These are phyloP conservation scores for Fraxinus angustifolia DNA, from an alignment of 305 asterid species.

Conservation along the genomic window DNA sequence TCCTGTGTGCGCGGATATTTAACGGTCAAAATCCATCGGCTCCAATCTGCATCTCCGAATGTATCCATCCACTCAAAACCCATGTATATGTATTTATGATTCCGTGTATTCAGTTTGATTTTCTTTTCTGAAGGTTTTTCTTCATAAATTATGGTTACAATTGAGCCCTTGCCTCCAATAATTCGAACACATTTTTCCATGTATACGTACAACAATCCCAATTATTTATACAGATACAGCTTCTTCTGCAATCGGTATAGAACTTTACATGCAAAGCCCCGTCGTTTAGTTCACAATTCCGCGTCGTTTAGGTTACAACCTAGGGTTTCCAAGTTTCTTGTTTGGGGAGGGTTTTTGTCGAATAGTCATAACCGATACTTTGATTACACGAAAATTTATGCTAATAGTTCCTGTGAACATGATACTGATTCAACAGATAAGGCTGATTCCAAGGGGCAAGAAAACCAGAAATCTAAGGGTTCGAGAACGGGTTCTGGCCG, in stretches of 20 bases:
- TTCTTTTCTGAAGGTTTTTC: background rate
- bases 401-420: constrained; percentile 70
- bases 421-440: constrained; percentile 72
- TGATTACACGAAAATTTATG: constrained; percentile 45
- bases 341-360: constrained; percentile 24
- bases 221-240: constrained; percentile 33
- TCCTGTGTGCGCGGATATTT: constrained; percentile 15
- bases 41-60: constrained; percentile 36
- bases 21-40: constrained; percentile 35
- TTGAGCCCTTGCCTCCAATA: constrained; percentile 35
- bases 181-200: constrained; percentile 48
- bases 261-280: constrained; percentile 32
- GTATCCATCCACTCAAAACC: background rate
- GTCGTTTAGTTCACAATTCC: constrained; percentile 28
- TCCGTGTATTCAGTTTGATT: constrained; percentile 1
- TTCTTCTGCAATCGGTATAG: constrained; percentile 44
- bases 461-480: constrained; percentile 41
- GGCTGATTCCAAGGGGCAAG: constrained; percentile 46
- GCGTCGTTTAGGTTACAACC: constrained; percentile 39
- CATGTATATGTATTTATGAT: constrained; percentile 19
- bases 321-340: constrained; percentile 43
- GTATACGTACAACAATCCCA: constrained; percentile 37
- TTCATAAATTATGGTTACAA: constrained; percentile 34
- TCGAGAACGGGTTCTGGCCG: constrained; percentile 45
- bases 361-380: constrained; percentile 27